Base-by-base conservation (phyloP, 306 rosid species). In the Alnus rubra region DNA sequence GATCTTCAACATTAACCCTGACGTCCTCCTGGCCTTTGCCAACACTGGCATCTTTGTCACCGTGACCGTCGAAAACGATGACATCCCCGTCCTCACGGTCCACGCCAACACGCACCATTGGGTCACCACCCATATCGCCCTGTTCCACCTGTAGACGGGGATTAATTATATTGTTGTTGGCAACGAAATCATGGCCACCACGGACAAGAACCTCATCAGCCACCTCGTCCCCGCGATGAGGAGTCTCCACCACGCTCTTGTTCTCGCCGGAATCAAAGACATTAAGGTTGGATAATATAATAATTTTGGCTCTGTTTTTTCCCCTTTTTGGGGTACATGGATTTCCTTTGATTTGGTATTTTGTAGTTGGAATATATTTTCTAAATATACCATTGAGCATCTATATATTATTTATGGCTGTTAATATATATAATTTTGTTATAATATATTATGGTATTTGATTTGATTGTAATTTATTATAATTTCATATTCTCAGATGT, bases 201-300 rank as follows among this genome's bases (percentile, higher is more conserved):
- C 87, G 0, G 98, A 90, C 44, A n/a, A 45, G 10, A 18, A 4
- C 53, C 86, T 86, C 55, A 78, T 91, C 9, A 44, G 72, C 0
- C 60, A 52, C 49, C 97, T 95, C 6, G 97, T 90, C 6, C 97
- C 98, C 1, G 91, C 99, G 65, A 92, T 95, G 94, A 84, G 82
- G 69, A 74, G 83, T 7, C 87, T 95, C 42, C 51, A 95, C 81
- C 44, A 84, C 1, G 98, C 99, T n/a, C 87, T 95, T 19, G 3
- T 53, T 15, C 86, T 65, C 0, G 94, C 83, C 76, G 96, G 97
- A 9, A 90, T 95, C 13, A 80, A 5, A 2, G 92, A 88, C 81
- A 75, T 93, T n/a, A 94, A 89, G 91, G 97, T 92, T 74, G 31
- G 56, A 15, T 1, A 23, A 12, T 63, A 63, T 14, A 33, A 28